Evolutionary conservation across 2,329 filamentous ascomycete genomes (phyloP).

Genomic region (Pseudofabraea citricarpa): DNA sequence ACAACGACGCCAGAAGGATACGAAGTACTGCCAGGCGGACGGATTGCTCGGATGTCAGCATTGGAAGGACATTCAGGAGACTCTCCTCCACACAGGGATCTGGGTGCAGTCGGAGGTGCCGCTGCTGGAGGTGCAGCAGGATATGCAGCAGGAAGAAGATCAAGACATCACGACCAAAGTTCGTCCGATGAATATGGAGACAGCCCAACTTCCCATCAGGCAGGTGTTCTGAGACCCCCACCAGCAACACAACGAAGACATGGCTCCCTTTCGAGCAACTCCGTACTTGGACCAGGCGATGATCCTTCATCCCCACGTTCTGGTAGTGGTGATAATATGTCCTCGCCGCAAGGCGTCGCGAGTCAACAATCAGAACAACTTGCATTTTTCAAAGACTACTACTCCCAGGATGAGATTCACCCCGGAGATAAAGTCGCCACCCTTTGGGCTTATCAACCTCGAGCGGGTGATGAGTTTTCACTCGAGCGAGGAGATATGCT

Average conservation of each 20-base stretch:
- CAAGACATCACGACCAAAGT: conserved; percentile 49
- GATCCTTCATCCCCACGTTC: conserved; percentile 69
- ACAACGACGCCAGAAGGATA: conserved; percentile 45
- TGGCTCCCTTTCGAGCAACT: conserved; percentile 86
- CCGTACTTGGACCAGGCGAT: conserved; percentile 60
- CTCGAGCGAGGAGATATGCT: conserved; percentile 96
- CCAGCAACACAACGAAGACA: conserved; percentile 59
- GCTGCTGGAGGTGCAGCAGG: conserved; percentile 43
- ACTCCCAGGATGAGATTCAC: conserved; percentile 93
- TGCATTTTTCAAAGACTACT: conserved; percentile 97
- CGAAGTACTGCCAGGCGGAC: conserved; percentile 76
- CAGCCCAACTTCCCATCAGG: conserved; percentile 63
- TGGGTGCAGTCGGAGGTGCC: conserved; percentile 32
- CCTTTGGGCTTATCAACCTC: conserved; percentile 94
- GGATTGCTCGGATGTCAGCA: conserved; percentile 94
- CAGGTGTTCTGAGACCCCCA: conserved; percentile 52
- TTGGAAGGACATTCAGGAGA: conserved; percentile 70
- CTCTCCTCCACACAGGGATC: conserved; percentile 35
- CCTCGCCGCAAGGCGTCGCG: conserved; percentile 75
- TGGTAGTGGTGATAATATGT: conserved; percentile 65
- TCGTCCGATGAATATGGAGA: conserved; percentile 69
- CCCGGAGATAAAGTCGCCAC: conserved; percentile 85
- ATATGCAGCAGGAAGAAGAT: conserved; percentile 40
- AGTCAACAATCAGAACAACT: conserved; percentile 95
- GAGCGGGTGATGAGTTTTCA: conserved; percentile 87